Evolutionary conservation across 208 protist genomes (phyloP), one percentile per base, ranked within the genome.

Genomic region (Crithidia expoeki): DNA sequence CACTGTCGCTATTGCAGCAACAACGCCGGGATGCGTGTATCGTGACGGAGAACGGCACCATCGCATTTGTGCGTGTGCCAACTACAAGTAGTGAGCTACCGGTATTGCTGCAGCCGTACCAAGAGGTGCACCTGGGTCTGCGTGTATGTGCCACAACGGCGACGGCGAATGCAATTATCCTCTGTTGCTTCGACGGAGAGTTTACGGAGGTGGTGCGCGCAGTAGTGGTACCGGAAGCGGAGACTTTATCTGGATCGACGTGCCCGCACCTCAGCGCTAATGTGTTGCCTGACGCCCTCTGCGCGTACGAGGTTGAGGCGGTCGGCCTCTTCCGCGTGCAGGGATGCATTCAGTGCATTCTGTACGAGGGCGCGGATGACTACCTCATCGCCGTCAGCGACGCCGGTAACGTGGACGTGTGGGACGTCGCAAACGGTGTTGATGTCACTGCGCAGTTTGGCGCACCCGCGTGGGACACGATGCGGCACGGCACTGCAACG

Each of bases 331-430:
- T 88, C 52, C 79, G 86, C 12, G 72, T 89, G 19, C 58, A 72
- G 27, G 86, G 84, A 42, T 50, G 55, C 47, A 27, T 86, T 11
- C 33, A 55, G 52, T 44, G 23, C 3, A n/a, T 92, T 11, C 46
- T 83, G 25, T 32, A 82, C 42, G 83, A 84, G 34, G 28, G 63
- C 28, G 47, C 25, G 9, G 17, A 49, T 19, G 52, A 72, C 52
- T 42, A 62, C 16, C 69, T 88, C 30, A 36, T 91, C 10, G 78
- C 83, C 30, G 55, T 92, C 40, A 78, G 76, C 23, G 56, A 74
- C n/a, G 60, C 58, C 28, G 86, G 86, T 27, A 71, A 83, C 62
- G 76, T 92, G 0, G 86, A 92, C 44, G 76, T 89, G 38, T 92
- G 86, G 86, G 80, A 83, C 51, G 67, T 67, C 60, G 62, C 28